phyloP scores from a whole-genome alignment of 1,284 basidiomycete species.

The Trametes sp. region DNA sequence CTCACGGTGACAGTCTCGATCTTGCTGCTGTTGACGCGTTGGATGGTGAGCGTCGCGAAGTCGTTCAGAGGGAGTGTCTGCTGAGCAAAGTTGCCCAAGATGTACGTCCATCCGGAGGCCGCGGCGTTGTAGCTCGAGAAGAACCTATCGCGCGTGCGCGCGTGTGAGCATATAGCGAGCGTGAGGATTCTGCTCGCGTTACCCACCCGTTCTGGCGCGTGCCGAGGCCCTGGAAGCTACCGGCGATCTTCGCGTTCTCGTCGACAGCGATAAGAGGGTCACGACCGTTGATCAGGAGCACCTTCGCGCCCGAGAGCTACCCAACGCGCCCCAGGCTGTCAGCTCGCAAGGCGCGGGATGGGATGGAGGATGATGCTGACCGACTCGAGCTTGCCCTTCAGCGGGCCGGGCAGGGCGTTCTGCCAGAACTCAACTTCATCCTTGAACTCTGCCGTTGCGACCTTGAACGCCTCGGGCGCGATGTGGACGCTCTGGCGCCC shows the following conservation, averaged over 20 bases:
- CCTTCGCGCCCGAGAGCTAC: constrained; percentile 62
- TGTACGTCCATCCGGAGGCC: constrained; percentile 58
- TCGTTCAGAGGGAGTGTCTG: constrained; percentile 62
- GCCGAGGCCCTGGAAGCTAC: constrained; percentile 52
- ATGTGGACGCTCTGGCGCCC: constrained; percentile 60
- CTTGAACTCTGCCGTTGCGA: constrained; percentile 60
- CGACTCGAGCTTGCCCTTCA: constrained; percentile 56
- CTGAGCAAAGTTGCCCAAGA: constrained; percentile 69
- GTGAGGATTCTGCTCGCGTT: too few species aligned
- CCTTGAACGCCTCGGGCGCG: constrained; percentile 63
- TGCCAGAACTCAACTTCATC: constrained; percentile 64
- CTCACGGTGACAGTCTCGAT: constrained; percentile 55
- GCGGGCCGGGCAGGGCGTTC: constrained; percentile 53
- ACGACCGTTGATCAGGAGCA: constrained; percentile 59
- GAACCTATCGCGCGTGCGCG: constrained; percentile 38
- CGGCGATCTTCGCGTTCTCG: constrained; percentile 55
- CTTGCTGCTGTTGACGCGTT: constrained; percentile 49
- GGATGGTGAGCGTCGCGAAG: constrained; percentile 56
- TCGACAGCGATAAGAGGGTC: constrained; percentile 63
- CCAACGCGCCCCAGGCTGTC: not conserved
- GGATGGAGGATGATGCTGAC: constrained; percentile 36
- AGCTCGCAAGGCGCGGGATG: too few species aligned
- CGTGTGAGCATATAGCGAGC: not conserved
- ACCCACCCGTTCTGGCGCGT: constrained; percentile 56
- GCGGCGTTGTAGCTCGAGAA: constrained; percentile 49